Evolutionary conservation across 148 eudicot species (phyloP).

Genomic region (Mesembryanthemum crystallinum): DNA sequence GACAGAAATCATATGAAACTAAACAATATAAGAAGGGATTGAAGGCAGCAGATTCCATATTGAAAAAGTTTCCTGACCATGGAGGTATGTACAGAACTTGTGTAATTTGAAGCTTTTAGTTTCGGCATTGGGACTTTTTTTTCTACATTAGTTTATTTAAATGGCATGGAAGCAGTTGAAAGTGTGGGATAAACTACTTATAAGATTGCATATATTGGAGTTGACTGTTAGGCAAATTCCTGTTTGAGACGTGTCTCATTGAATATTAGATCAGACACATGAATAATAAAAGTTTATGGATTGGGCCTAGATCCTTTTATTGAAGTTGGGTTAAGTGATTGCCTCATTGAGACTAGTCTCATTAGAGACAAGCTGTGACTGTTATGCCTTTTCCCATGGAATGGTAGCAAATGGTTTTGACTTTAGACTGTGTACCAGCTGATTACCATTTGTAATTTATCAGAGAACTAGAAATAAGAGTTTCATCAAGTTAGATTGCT

Average conservation of each 20-base stretch:
- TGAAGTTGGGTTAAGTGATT: too few species aligned
- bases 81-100: constrained; percentile 61
- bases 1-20: constrained; percentile 94
- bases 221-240: too few species aligned
- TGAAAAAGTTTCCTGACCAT: constrained; percentile 94
- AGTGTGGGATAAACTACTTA: neutral
- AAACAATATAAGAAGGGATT: constrained; percentile 97
- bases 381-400: neutral
- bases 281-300: too few species aligned
- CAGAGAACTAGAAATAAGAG: neutral
- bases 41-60: constrained; percentile 93
- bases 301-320: too few species aligned
- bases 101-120: neutral
- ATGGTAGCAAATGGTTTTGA: neutral
- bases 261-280: too few species aligned
- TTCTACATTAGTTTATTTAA: neutral
- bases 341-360: too few species aligned
- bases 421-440: neutral
- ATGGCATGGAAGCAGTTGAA: neutral
- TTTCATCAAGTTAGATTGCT: neutral
- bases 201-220: neutral
- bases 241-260: too few species aligned
- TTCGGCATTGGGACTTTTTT: neutral
- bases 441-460: neutral
- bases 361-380: too few species aligned